Evolutionary conservation across 208 protist species (phyloP), one percentile per base, ranked within the genome.

Genomic region (Plasmodiophora brassicae): DNA sequence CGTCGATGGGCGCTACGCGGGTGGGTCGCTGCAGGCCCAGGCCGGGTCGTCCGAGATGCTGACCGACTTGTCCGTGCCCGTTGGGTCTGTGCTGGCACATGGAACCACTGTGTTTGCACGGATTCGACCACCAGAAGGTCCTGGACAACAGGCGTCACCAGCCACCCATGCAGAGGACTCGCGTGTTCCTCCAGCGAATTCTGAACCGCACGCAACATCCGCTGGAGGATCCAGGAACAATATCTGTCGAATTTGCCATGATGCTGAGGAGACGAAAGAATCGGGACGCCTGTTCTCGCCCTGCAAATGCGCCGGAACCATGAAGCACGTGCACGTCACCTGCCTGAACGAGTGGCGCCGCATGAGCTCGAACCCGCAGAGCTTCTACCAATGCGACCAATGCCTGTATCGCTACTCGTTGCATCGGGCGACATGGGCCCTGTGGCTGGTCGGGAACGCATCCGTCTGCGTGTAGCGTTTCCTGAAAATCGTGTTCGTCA

Each of bases 351-450:
- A 84, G 45, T 84, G 71, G 71, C 14, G 71, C 14, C 45, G 38
- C 20, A 14, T 84, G 14, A 84, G 71, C 45, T 14, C 71, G 14
- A 38, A 84, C 25, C 22, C 32, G 32, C 71, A 60, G 38, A 71
- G 38, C 45, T 60, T n/a, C 22, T 84, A 71, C n/a, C 32, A 38
- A 71, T 84, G 71, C 45, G 71, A 84, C 38, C 71, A 84, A 22
- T 84, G 71, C 45, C 71, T 71, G 71, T 84, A 46, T 60, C 32
- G 45, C 20, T 84, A 84, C n/a, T 71, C 32, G 32, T 71, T 84
- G 20, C 20, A 84, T n/a, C 71, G 71, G 38, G 71, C 71, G 20
- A 14, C 20, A 71, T 84, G 71, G 71, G 71, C 45, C 14, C 20
- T 22, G 20, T 84, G 71, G 71, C 32, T 84, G 25, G 25, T 25